Percentiles rank a stretch among this genome's conserved stretches.
These are phyloP conservation scores for Flueggea neowawraea DNA, from an alignment of 441 rosid species.

Conservation along the genomic window DNA sequence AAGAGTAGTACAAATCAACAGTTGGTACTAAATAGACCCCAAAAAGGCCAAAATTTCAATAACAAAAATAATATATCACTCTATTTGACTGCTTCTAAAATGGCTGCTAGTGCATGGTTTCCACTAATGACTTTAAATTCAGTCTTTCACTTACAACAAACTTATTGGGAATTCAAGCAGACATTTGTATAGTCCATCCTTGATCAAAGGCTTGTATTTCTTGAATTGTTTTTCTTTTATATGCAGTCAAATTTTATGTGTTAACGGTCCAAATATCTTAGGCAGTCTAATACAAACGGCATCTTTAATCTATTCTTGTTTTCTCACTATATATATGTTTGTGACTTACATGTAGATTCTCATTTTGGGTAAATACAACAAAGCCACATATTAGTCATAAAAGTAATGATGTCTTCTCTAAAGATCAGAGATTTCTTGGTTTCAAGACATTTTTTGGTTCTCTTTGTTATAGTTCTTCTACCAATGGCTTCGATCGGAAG, in stretches of 20 bases:
- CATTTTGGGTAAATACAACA: neutral
- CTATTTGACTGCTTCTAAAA: conserved; percentile 23
- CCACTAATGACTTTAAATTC: conserved; percentile 19
- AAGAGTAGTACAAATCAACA: neutral
- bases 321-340: neutral
- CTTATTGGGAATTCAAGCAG: neutral
- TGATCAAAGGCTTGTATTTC: too few relatives aligned
- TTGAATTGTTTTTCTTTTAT: neutral
- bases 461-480: conserved; percentile 11
- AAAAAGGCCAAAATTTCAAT: neutral
- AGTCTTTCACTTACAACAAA: neutral
- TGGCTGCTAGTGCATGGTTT: conserved; percentile 30
- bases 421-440: neutral
- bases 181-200: too few relatives aligned
- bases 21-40: neutral
- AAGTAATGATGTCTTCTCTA: too few relatives aligned
- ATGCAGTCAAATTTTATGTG: neutral
- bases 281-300: conserved; percentile 13
- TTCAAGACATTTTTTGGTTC: neutral
- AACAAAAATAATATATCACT: neutral
- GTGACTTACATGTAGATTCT: neutral
- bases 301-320: neutral
- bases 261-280: neutral
- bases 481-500: conserved; percentile 3
- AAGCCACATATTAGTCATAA: too few relatives aligned